phyloP scores from a whole-genome alignment of 495 filamentous ascomycete genomes.

The Penicillium robsamsonii region DNA sequence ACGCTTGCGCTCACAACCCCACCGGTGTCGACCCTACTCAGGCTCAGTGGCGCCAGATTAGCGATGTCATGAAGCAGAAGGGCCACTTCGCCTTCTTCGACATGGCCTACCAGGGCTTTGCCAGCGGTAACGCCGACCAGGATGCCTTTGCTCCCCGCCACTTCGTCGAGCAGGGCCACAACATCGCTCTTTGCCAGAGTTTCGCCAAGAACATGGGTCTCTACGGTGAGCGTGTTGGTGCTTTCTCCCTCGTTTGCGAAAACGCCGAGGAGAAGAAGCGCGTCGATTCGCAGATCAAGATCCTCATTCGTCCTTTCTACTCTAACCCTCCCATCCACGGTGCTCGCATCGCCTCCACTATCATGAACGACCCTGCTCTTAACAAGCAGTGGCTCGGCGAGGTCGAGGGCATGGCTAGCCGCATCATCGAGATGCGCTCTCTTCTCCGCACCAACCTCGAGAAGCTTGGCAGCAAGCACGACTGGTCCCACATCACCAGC shows the following conservation, averaged over 20 bases:
- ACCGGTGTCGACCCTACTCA: slow-evolving; percentile 93
- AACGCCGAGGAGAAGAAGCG: slow-evolving; percentile 90
- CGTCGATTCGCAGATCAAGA: slow-evolving; percentile 97
- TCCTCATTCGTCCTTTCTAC: slow-evolving; percentile 94
- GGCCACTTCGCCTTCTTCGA: slow-evolving; percentile 97
- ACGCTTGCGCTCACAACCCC: slow-evolving; percentile 98
- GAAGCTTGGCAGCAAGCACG: slow-evolving; percentile 88
- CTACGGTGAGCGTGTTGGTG: slow-evolving; percentile 96
- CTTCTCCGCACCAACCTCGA: slow-evolving; percentile 91
- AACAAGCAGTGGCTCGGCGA: slow-evolving; percentile 94
- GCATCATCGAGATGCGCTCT: slow-evolving; percentile 96
- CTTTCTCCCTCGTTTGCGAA: slow-evolving; percentile 87
- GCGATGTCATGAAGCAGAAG: slow-evolving; percentile 82
- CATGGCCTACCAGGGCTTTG: slow-evolving; percentile 99
- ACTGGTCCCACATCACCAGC: slow-evolving; percentile 97
- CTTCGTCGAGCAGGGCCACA: slow-evolving; percentile 91
- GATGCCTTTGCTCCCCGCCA: slow-evolving; percentile 91
- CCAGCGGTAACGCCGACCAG: slow-evolving; percentile 83
- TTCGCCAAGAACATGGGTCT: slow-evolving; percentile 99
- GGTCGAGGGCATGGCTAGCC: slow-evolving; percentile 98
- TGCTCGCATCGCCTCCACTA: slow-evolving; percentile 87
- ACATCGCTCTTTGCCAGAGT: slow-evolving; percentile 83
- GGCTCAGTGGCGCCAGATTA: slow-evolving; percentile 91
- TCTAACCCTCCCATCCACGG: slow-evolving; percentile 97
- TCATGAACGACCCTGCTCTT: slow-evolving; percentile 81